Percentiles rank a stretch among this genome's conserved stretches.
These are phyloP conservation scores for Cystofilobasidium bisporidii DNA, from an alignment of 768 basidiomycete species.

Conservation along the genomic window DNA sequence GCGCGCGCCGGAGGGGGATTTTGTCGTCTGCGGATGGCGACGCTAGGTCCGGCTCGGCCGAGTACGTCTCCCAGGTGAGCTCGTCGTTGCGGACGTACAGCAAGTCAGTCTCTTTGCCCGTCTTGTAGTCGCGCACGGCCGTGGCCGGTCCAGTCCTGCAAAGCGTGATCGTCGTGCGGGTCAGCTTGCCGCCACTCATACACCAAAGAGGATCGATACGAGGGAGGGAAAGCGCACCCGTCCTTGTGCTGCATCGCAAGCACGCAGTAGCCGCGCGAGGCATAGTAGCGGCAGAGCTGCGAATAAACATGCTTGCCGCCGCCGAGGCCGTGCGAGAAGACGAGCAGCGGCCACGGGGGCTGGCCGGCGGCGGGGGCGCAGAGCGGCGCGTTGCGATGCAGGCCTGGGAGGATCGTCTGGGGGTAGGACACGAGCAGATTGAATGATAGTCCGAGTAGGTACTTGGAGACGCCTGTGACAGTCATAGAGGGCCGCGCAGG, in stretches of 20 bases:
- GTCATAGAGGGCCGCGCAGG: slow-evolving; percentile 45
- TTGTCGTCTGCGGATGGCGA: slow-evolving; percentile 30
- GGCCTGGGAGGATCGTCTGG: background rate
- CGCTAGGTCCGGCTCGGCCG: too few species aligned
- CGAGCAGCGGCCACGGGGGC: slow-evolving; percentile 60
- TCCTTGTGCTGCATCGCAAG: slow-evolving; percentile 76
- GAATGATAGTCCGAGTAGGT: slow-evolving; percentile 22
- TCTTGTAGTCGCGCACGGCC: slow-evolving; percentile 41
- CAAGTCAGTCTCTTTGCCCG: slow-evolving; percentile 29
- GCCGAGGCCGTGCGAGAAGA: slow-evolving; percentile 77
- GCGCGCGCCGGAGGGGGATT: slow-evolving; percentile 51
- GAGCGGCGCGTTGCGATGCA: slow-evolving; percentile 49
- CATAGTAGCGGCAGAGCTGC: slow-evolving; percentile 62
- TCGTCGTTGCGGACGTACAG: slow-evolving; percentile 54
- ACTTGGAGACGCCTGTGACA: slow-evolving; percentile 17
- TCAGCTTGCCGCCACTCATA: background rate
- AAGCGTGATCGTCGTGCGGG: background rate
- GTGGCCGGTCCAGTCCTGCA: slow-evolving; percentile 50
- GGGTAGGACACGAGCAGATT: slow-evolving; percentile 15
- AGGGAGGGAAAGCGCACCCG: slow-evolving; percentile 35
- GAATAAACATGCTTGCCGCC: slow-evolving; percentile 49
- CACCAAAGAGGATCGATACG: background rate
- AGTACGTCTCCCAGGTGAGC: slow-evolving; percentile 35
- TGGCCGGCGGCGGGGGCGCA: slow-evolving; percentile 34
- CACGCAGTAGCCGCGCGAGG: slow-evolving; percentile 69